Conservation (phyloP, 2,329 filamentous ascomycete species). For the Ilyonectria sp. region DNA sequence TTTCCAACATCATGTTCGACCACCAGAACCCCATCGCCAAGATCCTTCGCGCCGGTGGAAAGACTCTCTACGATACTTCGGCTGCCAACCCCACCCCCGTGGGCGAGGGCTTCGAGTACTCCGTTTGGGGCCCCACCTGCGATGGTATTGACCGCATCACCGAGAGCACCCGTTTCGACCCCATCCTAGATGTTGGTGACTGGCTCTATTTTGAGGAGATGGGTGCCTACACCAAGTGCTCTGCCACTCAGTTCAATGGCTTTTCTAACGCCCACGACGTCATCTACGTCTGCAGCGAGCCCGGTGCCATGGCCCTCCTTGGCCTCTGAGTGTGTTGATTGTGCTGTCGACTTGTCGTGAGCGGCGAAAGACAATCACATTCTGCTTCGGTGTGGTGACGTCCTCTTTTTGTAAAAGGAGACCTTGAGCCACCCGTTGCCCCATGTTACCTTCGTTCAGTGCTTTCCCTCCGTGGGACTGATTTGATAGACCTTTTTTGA, state of each 20-base stretch:
- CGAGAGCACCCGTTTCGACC: slow-evolving; percentile 82
- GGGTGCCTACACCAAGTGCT: slow-evolving; percentile 99
- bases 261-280: slow-evolving; percentile 94
- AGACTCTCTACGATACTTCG: slow-evolving; percentile 71
- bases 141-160: slow-evolving; percentile 97
- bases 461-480: slow-evolving; percentile 21
- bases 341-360: neutral
- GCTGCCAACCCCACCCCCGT: slow-evolving; percentile 63
- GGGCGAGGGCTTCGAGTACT: slow-evolving; percentile 81
- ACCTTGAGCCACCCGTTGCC: neutral
- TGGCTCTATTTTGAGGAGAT: slow-evolving; percentile 99
- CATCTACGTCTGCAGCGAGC: slow-evolving; percentile 95
- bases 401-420: neutral
- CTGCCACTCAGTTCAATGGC: slow-evolving; percentile 97
- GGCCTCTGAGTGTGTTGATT: slow-evolving; percentile 34
- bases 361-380: neutral
- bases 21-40: slow-evolving; percentile 93
- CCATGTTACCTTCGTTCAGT: slow-evolving; percentile 41
- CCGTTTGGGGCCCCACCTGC: slow-evolving; percentile 97
- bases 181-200: slow-evolving; percentile 90
- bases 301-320: slow-evolving; percentile 84
- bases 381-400: neutral
- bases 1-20: slow-evolving; percentile 99
- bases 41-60: slow-evolving; percentile 77
- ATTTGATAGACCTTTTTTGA: slow-evolving; percentile 33